These are phyloP conservation scores for Fusarium beomiforme DNA, from an alignment of 2,329 filamentous ascomycete species.

Conservation along the genomic window DNA sequence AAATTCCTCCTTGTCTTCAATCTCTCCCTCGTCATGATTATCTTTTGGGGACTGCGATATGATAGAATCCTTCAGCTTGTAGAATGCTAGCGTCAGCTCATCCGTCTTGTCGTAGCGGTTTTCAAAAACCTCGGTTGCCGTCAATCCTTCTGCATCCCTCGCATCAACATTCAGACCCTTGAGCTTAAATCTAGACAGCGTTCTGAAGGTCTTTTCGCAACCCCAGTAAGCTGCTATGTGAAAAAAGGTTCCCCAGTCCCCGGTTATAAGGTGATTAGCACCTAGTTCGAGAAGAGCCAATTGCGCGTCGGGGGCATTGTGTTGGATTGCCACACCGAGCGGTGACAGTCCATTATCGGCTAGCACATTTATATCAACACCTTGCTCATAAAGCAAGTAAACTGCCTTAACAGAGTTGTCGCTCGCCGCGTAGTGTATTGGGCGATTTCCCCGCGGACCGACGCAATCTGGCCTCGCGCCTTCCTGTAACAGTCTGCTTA, in stretches of 20 bases:
- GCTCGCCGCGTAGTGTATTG: not conserved
- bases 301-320: not conserved
- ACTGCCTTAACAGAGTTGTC: accelerated
- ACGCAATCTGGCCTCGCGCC: not conserved
- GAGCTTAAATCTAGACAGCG: not conserved
- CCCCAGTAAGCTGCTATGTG: not conserved
- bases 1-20: not conserved
- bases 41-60: not conserved
- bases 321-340: accelerated
- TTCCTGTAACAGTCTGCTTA: accelerated
- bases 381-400: not conserved
- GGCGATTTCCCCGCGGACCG: not conserved
- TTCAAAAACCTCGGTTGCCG: not conserved
- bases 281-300: not conserved
- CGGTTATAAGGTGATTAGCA: not conserved
- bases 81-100: not conserved
- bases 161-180: not conserved
- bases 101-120: not conserved
- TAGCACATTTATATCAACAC: not conserved
- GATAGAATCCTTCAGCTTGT: not conserved
- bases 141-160: not conserved
- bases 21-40: not conserved
- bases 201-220: not conserved
- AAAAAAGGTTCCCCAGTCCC: not conserved
- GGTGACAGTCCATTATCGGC: not conserved